Evolutionary conservation across 1,284 basidiomycete species (phyloP), one percentile per base, ranked within the genome.

Genomic region (Boletus sp.): DNA sequence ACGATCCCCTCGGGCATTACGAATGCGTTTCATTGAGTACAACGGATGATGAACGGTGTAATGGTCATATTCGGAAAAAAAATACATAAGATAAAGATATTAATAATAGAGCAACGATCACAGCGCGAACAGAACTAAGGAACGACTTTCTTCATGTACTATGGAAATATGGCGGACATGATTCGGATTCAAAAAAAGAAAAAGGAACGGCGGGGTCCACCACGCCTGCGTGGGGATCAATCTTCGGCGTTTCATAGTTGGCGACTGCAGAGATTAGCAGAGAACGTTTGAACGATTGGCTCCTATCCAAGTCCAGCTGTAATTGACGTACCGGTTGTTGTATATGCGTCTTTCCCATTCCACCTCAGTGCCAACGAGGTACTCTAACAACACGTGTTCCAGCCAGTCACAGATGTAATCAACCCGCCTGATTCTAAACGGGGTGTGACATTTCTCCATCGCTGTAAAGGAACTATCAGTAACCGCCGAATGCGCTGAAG

Each of bases 381-480:
- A 75, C 53, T 53, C 36, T 1, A 67, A 66, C 48, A 75, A 44
- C 18, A 63, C 60, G 15, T 73, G 59, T 51, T 74, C 73, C 41
- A 72, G 52, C 73, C 73, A 72, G 20, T 70, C 56, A 36, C 67
- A 71, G 43, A 72, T 49, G 36, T 73, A 74, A 48, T 73, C 70
- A 13, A 71, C 56, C 33, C 73, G 71, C 35, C 60, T 61, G 31
- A 75, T 72, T 20, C 57, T 61, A 36, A 74, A 72, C 12, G 73
- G 73, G 2, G 65, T 55, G 24, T 74, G 73, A 20, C 73, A 72
- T 53, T 63, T 74, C 50, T 72, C 70, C 70, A 75, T 72, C 7
- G 57, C 70, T 72, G 39, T 12, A 41, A 54, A 45, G 37, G 8
- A 33, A 35, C 13, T 3, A 18, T 69, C 24, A 64, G 20, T 8